phyloP scores from a whole-genome alignment of 177 flowering plant species.

The Vitis hybrid region DNA sequence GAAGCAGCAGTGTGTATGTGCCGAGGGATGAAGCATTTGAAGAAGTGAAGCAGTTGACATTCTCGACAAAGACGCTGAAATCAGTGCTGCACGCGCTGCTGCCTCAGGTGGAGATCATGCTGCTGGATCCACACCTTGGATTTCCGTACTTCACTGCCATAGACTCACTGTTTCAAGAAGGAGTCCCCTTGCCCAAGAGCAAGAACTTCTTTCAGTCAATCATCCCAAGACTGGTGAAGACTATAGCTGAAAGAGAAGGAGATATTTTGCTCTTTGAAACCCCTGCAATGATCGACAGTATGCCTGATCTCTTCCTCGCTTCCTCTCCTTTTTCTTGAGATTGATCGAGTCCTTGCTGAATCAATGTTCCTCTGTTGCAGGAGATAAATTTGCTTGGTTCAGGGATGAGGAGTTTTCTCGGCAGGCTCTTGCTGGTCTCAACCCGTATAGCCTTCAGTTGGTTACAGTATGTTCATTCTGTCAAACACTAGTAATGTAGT shows the following conservation, averaged over 20 bases:
- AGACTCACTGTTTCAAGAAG: slow-evolving; percentile 26
- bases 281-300: slow-evolving; percentile 48
- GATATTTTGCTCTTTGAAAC: slow-evolving; percentile 16
- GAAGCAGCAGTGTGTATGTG: slow-evolving; percentile 27
- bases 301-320: background rate
- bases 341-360: too few relatives aligned
- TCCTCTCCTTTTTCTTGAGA: background rate
- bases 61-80: slow-evolving; percentile 14
- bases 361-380: slow-evolving; percentile 5
- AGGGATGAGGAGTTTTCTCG: slow-evolving; percentile 26
- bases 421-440: slow-evolving; percentile 39
- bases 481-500: background rate
- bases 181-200: slow-evolving; percentile 14
- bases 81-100: slow-evolving; percentile 22
- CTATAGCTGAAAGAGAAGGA: background rate
- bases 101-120: slow-evolving; percentile 14
- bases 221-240: slow-evolving; percentile 20
- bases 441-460: slow-evolving; percentile 22
- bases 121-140: slow-evolving; percentile 13
- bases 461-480: slow-evolving; percentile 23
- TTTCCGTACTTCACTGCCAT: slow-evolving; percentile 32
- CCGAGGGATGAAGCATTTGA: slow-evolving; percentile 52
- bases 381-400: slow-evolving; percentile 18
- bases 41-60: slow-evolving; percentile 27
- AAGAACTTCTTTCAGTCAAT: background rate